Conservation (phyloP, 257 asterid genomes). For the Leonotis leonurus region DNA sequence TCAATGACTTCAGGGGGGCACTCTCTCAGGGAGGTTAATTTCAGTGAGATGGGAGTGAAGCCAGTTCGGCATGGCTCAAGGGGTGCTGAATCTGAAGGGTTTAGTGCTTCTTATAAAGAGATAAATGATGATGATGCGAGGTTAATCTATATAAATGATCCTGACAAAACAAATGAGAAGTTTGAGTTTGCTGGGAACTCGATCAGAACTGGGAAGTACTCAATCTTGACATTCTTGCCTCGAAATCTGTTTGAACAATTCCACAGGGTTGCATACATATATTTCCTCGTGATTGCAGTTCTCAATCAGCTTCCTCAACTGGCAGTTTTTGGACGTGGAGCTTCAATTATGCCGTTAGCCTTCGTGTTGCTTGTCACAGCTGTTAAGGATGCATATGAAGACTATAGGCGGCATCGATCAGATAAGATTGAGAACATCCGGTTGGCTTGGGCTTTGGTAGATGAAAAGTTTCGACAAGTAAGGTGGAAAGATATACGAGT, state of each 20-base stretch:
- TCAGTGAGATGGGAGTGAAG: conserved; percentile 47
- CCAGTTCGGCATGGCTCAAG: conserved; percentile 63
- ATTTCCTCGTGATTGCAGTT: conserved; percentile 84
- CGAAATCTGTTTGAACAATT: conserved; percentile 91
- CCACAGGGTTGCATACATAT: conserved; percentile 92
- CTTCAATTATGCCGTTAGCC: conserved; percentile 84
- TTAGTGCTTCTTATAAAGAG: conserved; percentile 68
- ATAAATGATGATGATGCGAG: conserved; percentile 85
- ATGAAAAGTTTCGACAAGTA: conserved; percentile 47
- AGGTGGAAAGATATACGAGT: conserved; percentile 80
- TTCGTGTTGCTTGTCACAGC: conserved; percentile 83
- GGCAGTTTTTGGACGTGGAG: conserved; percentile 91
- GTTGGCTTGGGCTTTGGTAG: conserved; percentile 55
- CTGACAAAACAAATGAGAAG: conserved; percentile 55
- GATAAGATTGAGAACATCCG: conserved; percentile 85
- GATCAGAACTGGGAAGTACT: conserved; percentile 69
- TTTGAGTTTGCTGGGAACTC: conserved; percentile 71
- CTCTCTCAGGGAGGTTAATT: conserved; percentile 55
- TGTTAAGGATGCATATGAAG: conserved; percentile 86
- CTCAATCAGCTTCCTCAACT: conserved; percentile 96
- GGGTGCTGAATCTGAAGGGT: conserved; percentile 66
- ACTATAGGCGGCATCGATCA: conserved; percentile 79
- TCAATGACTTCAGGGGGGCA: conserved; percentile 48
- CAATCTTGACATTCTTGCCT: conserved; percentile 86
- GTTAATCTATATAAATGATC: conserved; percentile 59